A percentile compares a stretch with the other conserved stretches of the same genome.
Conservation (phyloP, 2,329 filamentous ascomycete species). For the Periconia macrospinosa region DNA sequence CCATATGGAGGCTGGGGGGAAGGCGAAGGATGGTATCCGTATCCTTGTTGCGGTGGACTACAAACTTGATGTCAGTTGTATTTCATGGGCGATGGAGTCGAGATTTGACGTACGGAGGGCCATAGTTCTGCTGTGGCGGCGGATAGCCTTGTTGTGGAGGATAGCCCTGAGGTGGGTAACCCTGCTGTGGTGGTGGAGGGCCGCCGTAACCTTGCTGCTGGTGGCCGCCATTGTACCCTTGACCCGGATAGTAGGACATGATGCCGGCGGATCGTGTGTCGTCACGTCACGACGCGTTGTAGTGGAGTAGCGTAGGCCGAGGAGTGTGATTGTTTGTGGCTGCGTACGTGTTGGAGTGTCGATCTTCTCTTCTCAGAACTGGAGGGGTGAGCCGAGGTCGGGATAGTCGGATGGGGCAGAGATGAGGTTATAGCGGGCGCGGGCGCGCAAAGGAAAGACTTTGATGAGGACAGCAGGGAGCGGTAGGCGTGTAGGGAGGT, state of each 20-base stretch:
- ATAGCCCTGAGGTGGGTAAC: conserved; percentile 34
- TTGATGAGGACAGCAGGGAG: background rate
- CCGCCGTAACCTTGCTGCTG: conserved; percentile 22
- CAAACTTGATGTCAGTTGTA: conserved; percentile 9
- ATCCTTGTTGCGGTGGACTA: conserved; percentile 42
- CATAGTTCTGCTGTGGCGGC: conserved; percentile 30
- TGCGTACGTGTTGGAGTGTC: conserved; percentile 5
- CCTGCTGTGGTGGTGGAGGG: conserved; percentile 44
- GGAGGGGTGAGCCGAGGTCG: conserved; percentile 10
- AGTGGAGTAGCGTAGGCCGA: background rate
- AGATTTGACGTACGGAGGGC: conserved; percentile 28
- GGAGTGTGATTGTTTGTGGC: conserved; percentile 1
- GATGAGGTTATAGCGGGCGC: background rate
- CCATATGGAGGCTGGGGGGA: conserved; percentile 45
- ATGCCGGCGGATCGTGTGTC: background rate
- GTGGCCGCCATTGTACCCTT: conserved; percentile 44
- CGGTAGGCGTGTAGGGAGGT: no score
- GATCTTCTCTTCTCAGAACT: background rate
- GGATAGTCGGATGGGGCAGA: background rate
- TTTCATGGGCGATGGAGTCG: background rate
- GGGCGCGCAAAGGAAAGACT: background rate
- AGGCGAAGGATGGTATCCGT: conserved; percentile 36
- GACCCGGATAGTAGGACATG: conserved; percentile 48
- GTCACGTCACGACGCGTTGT: background rate
- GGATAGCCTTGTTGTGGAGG: conserved; percentile 12